Percentiles rank a stretch among this genome's conserved stretches.
phyloP scores from a whole-genome alignment of 1,139 yeast species.

The Sugiyamaella castrensis region DNA sequence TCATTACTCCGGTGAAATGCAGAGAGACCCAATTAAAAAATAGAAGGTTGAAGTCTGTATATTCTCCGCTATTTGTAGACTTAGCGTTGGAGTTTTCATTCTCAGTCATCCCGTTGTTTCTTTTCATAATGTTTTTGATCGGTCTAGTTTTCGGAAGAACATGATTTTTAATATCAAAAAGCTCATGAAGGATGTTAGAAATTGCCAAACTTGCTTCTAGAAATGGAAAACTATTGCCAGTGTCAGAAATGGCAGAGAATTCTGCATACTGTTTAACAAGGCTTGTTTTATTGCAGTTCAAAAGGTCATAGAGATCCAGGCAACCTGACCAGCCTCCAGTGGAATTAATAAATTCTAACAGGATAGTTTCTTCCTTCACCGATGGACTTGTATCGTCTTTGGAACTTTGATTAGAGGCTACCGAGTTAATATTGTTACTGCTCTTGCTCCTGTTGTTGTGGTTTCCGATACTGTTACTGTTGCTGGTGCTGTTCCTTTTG shows the following conservation, averaged over 20 bases:
- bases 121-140: slow-evolving; percentile 22
- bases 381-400: too few relatives aligned
- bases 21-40: slow-evolving; percentile 56
- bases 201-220: slow-evolving; percentile 35
- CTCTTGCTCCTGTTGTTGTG: background rate
- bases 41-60: slow-evolving; percentile 30
- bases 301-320: slow-evolving; percentile 34
- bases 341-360: slow-evolving; percentile 27
- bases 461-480: background rate
- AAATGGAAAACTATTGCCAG: slow-evolving; percentile 39
- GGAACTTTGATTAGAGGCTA: too few relatives aligned
- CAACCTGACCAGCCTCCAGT: slow-evolving; percentile 32
- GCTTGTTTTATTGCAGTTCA: slow-evolving; percentile 27
- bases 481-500: background rate
- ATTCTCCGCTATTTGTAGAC: background rate
- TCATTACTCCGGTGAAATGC: slow-evolving; percentile 55
- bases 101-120: background rate
- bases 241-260: slow-evolving; percentile 30
- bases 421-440: too few relatives aligned
- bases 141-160: slow-evolving; percentile 22
- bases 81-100: background rate
- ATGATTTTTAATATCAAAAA: slow-evolving; percentile 37
- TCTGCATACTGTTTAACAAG: slow-evolving; percentile 32
- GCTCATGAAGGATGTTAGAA: slow-evolving; percentile 32
- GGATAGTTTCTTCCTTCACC: slow-evolving; percentile 22